Conservation (phyloP, 768 basidiomycete genomes). For the Trametes villosa region DNA sequence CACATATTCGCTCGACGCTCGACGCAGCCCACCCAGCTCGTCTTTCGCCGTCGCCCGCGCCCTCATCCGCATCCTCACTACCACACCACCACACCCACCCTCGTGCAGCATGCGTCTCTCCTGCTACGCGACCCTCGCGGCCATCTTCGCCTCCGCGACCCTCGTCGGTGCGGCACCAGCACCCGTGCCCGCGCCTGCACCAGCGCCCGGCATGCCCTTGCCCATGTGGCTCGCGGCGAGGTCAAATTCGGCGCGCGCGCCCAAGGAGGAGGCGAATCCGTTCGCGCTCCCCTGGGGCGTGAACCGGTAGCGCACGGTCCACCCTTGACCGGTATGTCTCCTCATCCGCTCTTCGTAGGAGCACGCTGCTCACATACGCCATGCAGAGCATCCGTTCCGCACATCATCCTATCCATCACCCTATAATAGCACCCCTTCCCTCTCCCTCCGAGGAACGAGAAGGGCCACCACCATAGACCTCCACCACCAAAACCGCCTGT, state of each 20-base stretch:
- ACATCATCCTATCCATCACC: too few species aligned
- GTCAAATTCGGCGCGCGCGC: constrained; percentile 8
- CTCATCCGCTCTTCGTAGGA: too few species aligned
- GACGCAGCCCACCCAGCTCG: background rate
- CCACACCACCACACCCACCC: background rate
- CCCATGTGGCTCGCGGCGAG: constrained; percentile 10
- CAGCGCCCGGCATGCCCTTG: constrained; percentile 4
- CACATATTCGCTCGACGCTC: too few species aligned
- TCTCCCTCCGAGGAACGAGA: too few species aligned
- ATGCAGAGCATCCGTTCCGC: too few species aligned
- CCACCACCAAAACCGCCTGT: too few species aligned
- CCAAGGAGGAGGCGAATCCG: constrained; percentile 1
- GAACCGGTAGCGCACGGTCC: background rate
- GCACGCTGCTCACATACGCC: too few species aligned
- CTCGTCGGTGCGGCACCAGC: background rate
- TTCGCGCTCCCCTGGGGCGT: constrained; percentile 12
- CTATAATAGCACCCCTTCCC: too few species aligned
- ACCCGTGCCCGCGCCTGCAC: background rate
- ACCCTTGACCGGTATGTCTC: too few species aligned
- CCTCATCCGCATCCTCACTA: background rate
- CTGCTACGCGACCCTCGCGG: background rate
- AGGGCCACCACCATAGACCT: too few species aligned
- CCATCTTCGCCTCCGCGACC: background rate
- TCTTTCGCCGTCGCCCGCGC: background rate
- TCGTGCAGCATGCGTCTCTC: constrained; percentile 1